Conservation (phyloP, 2,329 filamentous ascomycete genomes). For the Cladosporium cucumerinum region DNA sequence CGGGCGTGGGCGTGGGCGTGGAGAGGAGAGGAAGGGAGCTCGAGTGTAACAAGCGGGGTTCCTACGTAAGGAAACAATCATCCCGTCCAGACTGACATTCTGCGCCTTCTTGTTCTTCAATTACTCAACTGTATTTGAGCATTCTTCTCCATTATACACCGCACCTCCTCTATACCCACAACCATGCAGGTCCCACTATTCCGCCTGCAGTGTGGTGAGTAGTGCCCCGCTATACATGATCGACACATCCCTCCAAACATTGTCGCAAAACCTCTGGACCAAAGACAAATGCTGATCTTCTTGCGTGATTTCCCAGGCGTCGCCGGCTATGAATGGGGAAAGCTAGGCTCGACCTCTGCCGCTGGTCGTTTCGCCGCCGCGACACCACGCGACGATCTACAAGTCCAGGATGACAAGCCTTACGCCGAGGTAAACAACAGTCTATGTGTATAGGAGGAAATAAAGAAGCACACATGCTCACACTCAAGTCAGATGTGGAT, state of each 20-base stretch:
- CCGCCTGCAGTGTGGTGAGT: conserved; percentile 70
- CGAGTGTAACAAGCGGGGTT: background rate
- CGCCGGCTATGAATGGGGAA: conserved; percentile 99
- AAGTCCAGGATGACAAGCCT: conserved; percentile 79
- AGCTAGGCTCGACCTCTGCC: conserved; percentile 80
- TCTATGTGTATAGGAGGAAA: background rate
- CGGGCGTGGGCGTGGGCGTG: too few species aligned
- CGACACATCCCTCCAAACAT: background rate
- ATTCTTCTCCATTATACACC: background rate
- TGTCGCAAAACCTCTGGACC: background rate
- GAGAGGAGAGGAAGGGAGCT: background rate
- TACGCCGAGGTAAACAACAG: conserved; percentile 75
- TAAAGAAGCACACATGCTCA: conserved; percentile 24
- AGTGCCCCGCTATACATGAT: conserved; percentile 12
- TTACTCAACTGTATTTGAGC: too few species aligned
- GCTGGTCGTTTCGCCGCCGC: conserved; percentile 87
- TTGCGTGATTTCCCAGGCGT: conserved; percentile 59
- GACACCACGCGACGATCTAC: conserved; percentile 70
- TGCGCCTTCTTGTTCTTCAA: background rate
- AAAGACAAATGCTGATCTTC: conserved; percentile 24
- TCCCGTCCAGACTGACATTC: background rate
- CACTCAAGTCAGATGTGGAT: conserved; percentile 75
- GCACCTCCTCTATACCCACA: conserved; percentile 9
- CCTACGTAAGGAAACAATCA: background rate
- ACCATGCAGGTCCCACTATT: conserved; percentile 76